Percentiles rank a stretch among this genome's conserved stretches.
Evolutionary conservation across 345 rosid species (phyloP).

Genomic region (Dovyalis caffra): DNA sequence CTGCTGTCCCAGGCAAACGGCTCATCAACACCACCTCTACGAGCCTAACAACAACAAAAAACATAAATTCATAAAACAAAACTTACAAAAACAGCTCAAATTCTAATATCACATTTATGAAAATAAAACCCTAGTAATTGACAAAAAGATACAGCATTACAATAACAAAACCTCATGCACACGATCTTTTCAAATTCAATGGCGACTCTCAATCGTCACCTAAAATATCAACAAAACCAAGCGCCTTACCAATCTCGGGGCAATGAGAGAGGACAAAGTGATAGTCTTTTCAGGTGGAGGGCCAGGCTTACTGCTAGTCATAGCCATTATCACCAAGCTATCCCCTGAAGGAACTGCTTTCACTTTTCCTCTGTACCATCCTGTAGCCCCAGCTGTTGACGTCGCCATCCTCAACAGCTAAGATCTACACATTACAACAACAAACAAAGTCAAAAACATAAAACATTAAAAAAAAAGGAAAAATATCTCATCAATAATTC

Average conservation of each 20-base stretch:
- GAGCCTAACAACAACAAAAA: constrained; percentile 45
- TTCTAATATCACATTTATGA: not conserved
- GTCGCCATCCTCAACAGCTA: constrained; percentile 28
- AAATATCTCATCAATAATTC: not conserved
- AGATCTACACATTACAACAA: constrained; percentile 13
- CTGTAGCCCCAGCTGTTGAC: constrained; percentile 26
- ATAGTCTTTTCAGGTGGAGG: constrained; percentile 89
- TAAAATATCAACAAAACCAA: not conserved
- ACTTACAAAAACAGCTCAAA: not conserved
- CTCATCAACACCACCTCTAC: constrained; percentile 87
- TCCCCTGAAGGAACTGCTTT: constrained; percentile 91
- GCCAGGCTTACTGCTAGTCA: constrained; percentile 59
- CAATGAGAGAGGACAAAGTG: constrained; percentile 72
- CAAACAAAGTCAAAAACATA: not conserved
- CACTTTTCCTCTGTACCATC: constrained; percentile 68
- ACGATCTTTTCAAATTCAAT: not conserved
- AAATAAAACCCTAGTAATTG: not conserved
- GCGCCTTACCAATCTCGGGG: constrained; percentile 68
- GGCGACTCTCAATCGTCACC: not conserved
- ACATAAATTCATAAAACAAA: not conserved
- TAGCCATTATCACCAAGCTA: constrained; percentile 67
- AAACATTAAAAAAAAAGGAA: not conserved
- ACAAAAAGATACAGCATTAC: not conserved
- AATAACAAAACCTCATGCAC: not conserved
- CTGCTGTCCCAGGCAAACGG: constrained; percentile 97